phyloP scores from a whole-genome alignment of 805 yeast species.

The Candida khao-thaluensis region DNA sequence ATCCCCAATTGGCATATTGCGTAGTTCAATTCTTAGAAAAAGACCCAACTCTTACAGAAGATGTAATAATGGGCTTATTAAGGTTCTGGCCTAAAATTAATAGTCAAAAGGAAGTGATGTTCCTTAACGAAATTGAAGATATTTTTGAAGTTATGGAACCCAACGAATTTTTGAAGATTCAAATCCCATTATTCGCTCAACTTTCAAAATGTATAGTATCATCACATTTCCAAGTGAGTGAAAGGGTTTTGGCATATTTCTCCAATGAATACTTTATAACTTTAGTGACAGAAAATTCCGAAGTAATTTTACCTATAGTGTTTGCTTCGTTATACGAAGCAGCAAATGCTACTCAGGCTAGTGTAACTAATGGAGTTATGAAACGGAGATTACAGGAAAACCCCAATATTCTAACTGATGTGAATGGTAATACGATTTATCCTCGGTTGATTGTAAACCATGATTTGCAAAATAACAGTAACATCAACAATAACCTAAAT shows the following conservation, averaged over 20 bases:
- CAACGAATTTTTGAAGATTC: conserved; percentile 83
- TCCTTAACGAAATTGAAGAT: conserved; percentile 92
- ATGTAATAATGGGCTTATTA: conserved; percentile 90
- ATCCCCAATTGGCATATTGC: conserved; percentile 96
- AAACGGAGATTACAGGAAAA: conserved; percentile 38
- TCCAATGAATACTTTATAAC: conserved; percentile 91
- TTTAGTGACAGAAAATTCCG: conserved; percentile 87
- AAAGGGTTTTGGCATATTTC: conserved; percentile 91
- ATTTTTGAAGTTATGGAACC: conserved; percentile 96
- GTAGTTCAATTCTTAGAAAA: conserved; percentile 95
- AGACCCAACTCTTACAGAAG: conserved; percentile 89
- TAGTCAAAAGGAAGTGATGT: conserved; percentile 94
- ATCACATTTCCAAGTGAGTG: conserved; percentile 96
- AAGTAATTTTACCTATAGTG: conserved; percentile 86
- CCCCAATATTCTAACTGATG: conserved; percentile 40
- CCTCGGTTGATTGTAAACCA: conserved; percentile 29
- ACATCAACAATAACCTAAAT: conserved; percentile 18
- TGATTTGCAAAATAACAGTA: conserved; percentile 14
- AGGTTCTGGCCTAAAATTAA: conserved; percentile 97
- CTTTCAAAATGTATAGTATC: conserved; percentile 90
- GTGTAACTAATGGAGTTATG: conserved; percentile 39
- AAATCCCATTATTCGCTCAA: conserved; percentile 91
- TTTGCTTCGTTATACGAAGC: conserved; percentile 88
- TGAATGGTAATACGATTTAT: conserved; percentile 43
- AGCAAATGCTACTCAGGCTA: conserved; percentile 52